Conservation (phyloP, 768 basidiomycete species). For the Tylopilus balloui region DNA sequence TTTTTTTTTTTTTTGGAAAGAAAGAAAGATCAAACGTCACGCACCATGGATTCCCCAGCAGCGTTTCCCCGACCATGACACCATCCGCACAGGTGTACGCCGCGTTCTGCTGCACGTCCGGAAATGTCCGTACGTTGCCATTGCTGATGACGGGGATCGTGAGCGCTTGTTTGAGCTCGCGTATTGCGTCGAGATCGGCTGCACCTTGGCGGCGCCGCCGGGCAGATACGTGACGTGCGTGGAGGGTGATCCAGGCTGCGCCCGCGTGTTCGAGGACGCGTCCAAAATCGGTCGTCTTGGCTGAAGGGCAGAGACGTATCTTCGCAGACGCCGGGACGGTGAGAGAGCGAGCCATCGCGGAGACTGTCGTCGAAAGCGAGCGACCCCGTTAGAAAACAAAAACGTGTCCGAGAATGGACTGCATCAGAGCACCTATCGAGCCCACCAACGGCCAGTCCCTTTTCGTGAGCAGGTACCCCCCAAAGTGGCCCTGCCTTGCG, state of each 20-base stretch:
- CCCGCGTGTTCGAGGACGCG: constrained; percentile 59
- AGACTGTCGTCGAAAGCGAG: constrained; percentile 40
- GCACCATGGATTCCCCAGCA: constrained; percentile 72
- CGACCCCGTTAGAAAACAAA: neutral
- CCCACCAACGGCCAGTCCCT: constrained; percentile 70
- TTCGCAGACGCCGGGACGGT: constrained; percentile 64
- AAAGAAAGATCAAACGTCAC: constrained; percentile 9
- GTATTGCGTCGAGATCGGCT: constrained; percentile 62
- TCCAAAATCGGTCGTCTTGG: constrained; percentile 53
- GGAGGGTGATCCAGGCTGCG: constrained; percentile 66
- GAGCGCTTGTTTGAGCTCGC: constrained; percentile 47
- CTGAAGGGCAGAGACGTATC: constrained; percentile 50
- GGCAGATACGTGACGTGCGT: constrained; percentile 69
- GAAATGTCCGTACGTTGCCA: constrained; percentile 65
- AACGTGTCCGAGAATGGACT: neutral
- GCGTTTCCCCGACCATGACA: constrained; percentile 76
- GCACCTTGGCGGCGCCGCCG: constrained; percentile 66
- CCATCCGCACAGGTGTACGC: constrained; percentile 62
- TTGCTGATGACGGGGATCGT: constrained; percentile 67
- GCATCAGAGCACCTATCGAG: constrained; percentile 47
- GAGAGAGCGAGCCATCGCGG: constrained; percentile 58
- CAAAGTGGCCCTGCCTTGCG: constrained; percentile 63
- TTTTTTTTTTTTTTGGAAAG: too few relatives aligned
- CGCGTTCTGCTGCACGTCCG: constrained; percentile 53
- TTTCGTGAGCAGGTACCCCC: constrained; percentile 69